Evolutionary conservation across 352 stramenopile species (phyloP), one percentile per base, ranked within the genome.

Genomic region (Plasmopara muralis): DNA sequence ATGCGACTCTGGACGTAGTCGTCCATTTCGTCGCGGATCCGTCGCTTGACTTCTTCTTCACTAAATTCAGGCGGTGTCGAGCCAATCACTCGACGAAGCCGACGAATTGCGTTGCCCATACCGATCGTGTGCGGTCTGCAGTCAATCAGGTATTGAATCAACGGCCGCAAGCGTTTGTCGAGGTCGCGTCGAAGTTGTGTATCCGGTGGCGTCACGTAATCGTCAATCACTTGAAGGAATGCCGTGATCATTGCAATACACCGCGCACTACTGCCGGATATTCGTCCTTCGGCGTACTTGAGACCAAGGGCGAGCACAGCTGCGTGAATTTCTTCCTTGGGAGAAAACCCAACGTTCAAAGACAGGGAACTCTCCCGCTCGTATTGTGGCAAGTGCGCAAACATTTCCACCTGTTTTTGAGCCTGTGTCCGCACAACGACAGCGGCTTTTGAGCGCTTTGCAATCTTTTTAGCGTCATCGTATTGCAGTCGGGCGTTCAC

Each of bases 31-130:
- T 95, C 79, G 8, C 85, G 57, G 30, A 98, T 81, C 18, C 76
- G 62, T 18, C 81, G 70, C 55, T 96, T 90, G 15, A 85, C 89
- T 31, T 95, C 83, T 16, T 84, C 68, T 43, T 93, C 85, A n/a
- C 74, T 84, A 51, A 96, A 66, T 14, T 96, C 84, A 6, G 89
- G 77, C 35, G 88, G 73, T 5, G 97, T 73, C 18, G 78, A 95
- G 9, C 80, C 81, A 42, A 98, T 93, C 9, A 92, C 80, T 14
- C 83, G 75, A 58, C 96, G 93, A n/a, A 98, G 53, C 16, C 75
- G 74, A 29, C 77, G 77, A 68, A 98, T 97, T 6, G 95, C 91
- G 61, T 98, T 98, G 18, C 92, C 90, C 95, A 98, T 98, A 55
- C 83, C 93, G 15, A 98, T 93, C 14, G 75, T 90, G 60, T 97